Conservation (phyloP, 805 yeast genomes). For the Cyberlindnera mrakii region DNA sequence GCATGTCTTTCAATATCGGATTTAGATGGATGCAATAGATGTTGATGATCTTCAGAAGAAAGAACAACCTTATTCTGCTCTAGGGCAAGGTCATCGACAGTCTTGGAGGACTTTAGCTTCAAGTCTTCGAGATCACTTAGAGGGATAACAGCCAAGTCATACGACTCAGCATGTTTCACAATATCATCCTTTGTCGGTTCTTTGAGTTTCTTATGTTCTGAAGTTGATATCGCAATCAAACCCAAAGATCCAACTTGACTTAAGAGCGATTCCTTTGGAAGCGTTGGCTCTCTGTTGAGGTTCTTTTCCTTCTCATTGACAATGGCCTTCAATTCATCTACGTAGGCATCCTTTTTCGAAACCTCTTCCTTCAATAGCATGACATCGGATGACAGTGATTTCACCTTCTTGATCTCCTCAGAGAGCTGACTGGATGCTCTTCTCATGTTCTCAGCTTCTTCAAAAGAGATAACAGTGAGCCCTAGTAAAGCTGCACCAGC, state of each 20-base stretch:
- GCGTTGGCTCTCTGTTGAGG: slow-evolving; percentile 9
- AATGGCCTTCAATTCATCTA: slow-evolving; percentile 7
- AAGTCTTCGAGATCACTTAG: slow-evolving; percentile 5
- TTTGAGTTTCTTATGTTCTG: slow-evolving; percentile 7
- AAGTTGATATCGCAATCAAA: slow-evolving; percentile 6
- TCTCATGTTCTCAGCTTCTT: slow-evolving; percentile 4
- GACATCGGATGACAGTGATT: slow-evolving; percentile 1
- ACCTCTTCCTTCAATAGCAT: slow-evolving; percentile 5
- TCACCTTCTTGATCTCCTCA: slow-evolving; percentile 2
- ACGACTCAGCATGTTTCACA: slow-evolving; percentile 6
- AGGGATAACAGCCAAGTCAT: slow-evolving; percentile 12
- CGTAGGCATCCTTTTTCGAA: slow-evolving; percentile 10
- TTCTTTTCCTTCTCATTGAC: slow-evolving; percentile 11
- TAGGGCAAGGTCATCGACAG: slow-evolving; percentile 19
- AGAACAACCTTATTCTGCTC: slow-evolving; percentile 11
- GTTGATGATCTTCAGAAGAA: slow-evolving; percentile 10
- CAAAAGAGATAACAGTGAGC: slow-evolving; percentile 9
- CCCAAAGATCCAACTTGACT: slow-evolving; percentile 12
- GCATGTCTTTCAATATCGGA: slow-evolving; percentile 10
- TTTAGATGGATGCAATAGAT: slow-evolving; percentile 9
- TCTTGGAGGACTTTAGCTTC: slow-evolving; percentile 12
- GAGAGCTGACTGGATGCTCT: slow-evolving; percentile 1
- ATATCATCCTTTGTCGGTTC: slow-evolving; percentile 7
- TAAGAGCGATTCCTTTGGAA: slow-evolving; percentile 9
- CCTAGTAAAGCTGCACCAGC: slow-evolving; percentile 15